Evolutionary conservation across 192 early-diverging fungal species (phyloP), one percentile per base, ranked within the genome.

Genomic region (Jimgerdemannia lactiflua): DNA sequence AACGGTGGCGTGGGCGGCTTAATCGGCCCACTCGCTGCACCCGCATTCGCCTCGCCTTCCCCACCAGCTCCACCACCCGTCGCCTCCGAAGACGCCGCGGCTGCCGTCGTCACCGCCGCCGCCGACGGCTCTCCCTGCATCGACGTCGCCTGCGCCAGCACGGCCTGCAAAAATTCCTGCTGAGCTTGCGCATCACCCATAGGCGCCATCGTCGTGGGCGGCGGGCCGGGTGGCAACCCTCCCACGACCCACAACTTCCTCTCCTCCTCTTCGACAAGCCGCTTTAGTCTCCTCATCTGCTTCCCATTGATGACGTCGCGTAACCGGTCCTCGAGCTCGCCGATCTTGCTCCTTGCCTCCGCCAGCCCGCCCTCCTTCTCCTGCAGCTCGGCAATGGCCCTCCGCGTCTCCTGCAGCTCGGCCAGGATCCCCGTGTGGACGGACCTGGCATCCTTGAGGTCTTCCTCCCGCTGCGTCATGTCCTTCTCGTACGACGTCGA

Each of bases 401-500:
- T 64, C 64, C n/a, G 11, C 10, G 10, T 64, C n/a, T 64, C 64
- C 10, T 10, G n/a, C 11, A 64, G 10, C n/a, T 64, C 11, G 11
- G 11, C 11, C n/a, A 14, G 64, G 10, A 64, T 14, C 10, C n/a
- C 64, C 10, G n/a, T 64, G 11, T 14, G 10, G 11, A 64, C n/a
- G 64, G 10, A 10, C 11, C n/a, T 64, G 11, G n/a, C 64, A 14
- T 64, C 11, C n/a, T 64, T 10, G 64, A 64, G 64, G n/a, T 10
- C 10, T n/a, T 64, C 64, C n/a, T 64, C 64, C 64, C n/a, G 10
- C 64, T 64, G 11, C 64, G 10, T 64, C 64, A 64, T 10, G n/a
- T 64, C 64, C 64, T 64, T n/a, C n/a, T 64, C 64, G n/a, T 64
- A 64, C 64, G n/a, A 10, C n/a, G 64, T 10, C 64, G 64, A 64